Percentiles rank a stretch among this genome's conserved stretches.
Evolutionary conservation across 306 rosid species (phyloP).

Genomic region (Rubus idaeus): DNA sequence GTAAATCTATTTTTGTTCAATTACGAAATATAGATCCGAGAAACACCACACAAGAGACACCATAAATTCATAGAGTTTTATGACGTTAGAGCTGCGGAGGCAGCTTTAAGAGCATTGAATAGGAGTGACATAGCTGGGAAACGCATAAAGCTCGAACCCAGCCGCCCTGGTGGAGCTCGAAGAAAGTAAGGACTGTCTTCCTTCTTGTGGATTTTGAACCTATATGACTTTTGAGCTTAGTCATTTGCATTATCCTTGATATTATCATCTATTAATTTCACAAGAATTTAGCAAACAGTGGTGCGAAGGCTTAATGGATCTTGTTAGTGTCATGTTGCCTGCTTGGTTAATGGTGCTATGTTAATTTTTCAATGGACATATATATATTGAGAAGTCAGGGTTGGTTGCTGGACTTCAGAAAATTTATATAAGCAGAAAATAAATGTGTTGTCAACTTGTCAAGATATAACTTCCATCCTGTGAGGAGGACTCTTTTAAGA

Average conservation of each 20-base stretch:
- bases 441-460: neutral
- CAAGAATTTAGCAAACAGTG: neutral
- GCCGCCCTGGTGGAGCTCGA: slow-evolving; percentile 99
- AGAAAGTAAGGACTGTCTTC: slow-evolving; percentile 59
- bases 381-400: neutral
- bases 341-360: neutral
- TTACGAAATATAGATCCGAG: slow-evolving; percentile 69
- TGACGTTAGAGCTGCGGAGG: slow-evolving; percentile 91
- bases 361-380: neutral
- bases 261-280: neutral
- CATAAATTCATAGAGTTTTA: slow-evolving; percentile 89
- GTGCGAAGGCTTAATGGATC: neutral
- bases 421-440: neutral
- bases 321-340: neutral
- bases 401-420: neutral
- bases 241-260: neutral
- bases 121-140: slow-evolving; percentile 96
- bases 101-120: slow-evolving; percentile 85
- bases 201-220: slow-evolving; percentile 11
- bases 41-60: slow-evolving; percentile 95
- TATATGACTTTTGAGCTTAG: slow-evolving; percentile 2
- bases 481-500: neutral
- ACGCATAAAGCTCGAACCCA: slow-evolving; percentile 94
- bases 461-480: neutral
- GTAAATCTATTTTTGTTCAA: slow-evolving; percentile 13